Conservation (phyloP, 176 grass and related monocot genomes). For the Hyparrhenia diplandra region DNA sequence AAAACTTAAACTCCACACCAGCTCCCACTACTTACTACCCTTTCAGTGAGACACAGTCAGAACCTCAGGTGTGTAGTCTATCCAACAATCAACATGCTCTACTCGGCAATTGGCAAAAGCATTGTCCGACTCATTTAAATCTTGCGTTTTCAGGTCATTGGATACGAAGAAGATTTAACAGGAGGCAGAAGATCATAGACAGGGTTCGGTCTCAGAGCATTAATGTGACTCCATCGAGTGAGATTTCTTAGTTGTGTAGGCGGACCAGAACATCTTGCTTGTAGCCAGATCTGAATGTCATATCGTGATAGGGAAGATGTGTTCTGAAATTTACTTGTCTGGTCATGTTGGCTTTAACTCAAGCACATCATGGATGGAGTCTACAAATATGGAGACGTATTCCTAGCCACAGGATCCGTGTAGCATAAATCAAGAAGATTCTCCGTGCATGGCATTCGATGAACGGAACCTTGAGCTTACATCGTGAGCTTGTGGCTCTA, state of each 20-base stretch:
- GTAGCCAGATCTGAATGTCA: background rate
- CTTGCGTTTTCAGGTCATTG: slow-evolving; percentile 41
- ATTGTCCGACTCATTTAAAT: background rate
- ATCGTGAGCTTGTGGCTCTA: background rate
- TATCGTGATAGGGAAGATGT: background rate
- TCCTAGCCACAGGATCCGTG: background rate
- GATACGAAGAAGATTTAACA: slow-evolving; percentile 83
- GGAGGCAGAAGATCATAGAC: slow-evolving; percentile 96
- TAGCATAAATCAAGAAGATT: background rate
- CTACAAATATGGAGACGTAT: background rate
- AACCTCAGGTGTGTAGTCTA: slow-evolving; percentile 60
- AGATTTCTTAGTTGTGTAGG: slow-evolving; percentile 18
- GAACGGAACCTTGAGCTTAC: background rate
- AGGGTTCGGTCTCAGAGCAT: slow-evolving; percentile 68
- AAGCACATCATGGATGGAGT: background rate
- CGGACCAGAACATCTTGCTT: background rate
- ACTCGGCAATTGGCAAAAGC: background rate
- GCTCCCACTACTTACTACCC: slow-evolving; percentile 37
- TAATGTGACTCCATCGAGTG: slow-evolving; percentile 35
- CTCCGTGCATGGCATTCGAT: background rate
- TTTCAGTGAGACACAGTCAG: slow-evolving; percentile 91
- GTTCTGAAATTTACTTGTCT: background rate
- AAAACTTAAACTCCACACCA: slow-evolving; percentile 13
- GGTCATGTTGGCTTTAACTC: background rate
- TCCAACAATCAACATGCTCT: slow-evolving; percentile 10